Evolutionary conservation across 345 rosid species (phyloP).

Genomic region (Citrus medica): DNA sequence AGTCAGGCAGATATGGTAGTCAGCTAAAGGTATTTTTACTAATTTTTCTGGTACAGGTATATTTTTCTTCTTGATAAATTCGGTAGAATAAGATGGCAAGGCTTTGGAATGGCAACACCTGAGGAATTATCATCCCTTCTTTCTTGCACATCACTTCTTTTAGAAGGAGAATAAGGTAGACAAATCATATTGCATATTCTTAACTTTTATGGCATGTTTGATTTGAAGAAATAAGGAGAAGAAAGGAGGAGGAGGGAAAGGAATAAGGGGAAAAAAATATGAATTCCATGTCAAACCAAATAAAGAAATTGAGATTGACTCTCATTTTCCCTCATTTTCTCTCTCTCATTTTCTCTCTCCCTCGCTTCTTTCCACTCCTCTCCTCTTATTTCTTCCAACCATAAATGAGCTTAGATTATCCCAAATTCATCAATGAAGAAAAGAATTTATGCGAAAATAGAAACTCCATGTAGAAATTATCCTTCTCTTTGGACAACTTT

Average conservation of each 20-base stretch:
- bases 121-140: conserved; percentile 76
- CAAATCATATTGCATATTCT: not conserved
- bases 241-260: no score
- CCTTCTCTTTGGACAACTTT: no score
- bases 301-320: no score
- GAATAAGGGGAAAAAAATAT: no score
- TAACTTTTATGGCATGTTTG: not conserved
- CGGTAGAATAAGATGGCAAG: conserved; percentile 96
- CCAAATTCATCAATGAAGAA: not conserved
- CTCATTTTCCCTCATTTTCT: no score
- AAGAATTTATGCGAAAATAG: not conserved
- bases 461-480: not conserved
- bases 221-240: no score
- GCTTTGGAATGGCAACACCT: conserved; percentile 65
- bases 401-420: not conserved
- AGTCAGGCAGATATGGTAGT: not conserved
- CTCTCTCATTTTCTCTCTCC: no score
- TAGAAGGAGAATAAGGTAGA: conserved; percentile 50
- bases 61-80: conserved; percentile 63
- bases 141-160: conserved; percentile 67
- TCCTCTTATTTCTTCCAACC: no score
- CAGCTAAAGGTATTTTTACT: not conserved
- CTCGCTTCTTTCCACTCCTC: no score
- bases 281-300: no score
- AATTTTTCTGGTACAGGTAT: conserved; percentile 39